Conservation (phyloP, 140 eudicot species). For the Stevia rebaudiana region DNA sequence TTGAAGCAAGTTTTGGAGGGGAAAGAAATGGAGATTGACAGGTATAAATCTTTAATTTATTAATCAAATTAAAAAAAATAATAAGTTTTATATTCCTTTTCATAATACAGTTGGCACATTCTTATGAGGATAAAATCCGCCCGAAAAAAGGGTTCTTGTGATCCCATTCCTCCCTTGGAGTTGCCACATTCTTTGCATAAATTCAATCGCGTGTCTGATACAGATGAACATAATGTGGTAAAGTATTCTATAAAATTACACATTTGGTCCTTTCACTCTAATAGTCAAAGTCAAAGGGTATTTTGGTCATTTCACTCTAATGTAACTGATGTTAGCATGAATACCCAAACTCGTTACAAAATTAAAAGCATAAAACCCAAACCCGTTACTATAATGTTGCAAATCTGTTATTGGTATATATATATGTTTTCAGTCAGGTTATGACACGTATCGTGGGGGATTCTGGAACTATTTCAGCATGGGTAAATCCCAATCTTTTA, state of each 20-base stretch:
- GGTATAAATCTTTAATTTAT: constrained; percentile 29
- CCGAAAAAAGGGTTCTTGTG: constrained; percentile 58
- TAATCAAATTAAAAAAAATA: too few species aligned
- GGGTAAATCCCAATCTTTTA: constrained; percentile 47
- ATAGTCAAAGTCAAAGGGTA: too few species aligned
- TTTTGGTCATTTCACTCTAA: too few species aligned
- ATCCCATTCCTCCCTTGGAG: constrained; percentile 83
- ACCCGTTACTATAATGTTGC: too few species aligned
- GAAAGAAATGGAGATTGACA: constrained; percentile 85
- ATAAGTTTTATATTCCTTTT: not conserved
- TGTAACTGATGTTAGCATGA: too few species aligned
- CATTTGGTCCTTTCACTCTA: too few species aligned
- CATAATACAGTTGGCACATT: constrained; percentile 79
- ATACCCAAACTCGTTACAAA: too few species aligned
- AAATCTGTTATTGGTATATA: constrained; percentile 7
- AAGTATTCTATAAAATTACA: not conserved
- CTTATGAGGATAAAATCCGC: constrained; percentile 67
- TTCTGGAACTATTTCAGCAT: constrained; percentile 99
- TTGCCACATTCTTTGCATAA: constrained; percentile 95
- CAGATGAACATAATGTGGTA: constrained; percentile 73
- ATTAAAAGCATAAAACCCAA: too few species aligned
- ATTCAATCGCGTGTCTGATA: constrained; percentile 60
- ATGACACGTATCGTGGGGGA: constrained; percentile 82
- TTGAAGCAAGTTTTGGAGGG: constrained; percentile 63
- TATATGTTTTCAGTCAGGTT: constrained; percentile 63